Percentiles rank a stretch among this genome's conserved stretches.
Evolutionary conservation across 164 flowering plant species (phyloP).

Genomic region (Vitis cinerea): DNA sequence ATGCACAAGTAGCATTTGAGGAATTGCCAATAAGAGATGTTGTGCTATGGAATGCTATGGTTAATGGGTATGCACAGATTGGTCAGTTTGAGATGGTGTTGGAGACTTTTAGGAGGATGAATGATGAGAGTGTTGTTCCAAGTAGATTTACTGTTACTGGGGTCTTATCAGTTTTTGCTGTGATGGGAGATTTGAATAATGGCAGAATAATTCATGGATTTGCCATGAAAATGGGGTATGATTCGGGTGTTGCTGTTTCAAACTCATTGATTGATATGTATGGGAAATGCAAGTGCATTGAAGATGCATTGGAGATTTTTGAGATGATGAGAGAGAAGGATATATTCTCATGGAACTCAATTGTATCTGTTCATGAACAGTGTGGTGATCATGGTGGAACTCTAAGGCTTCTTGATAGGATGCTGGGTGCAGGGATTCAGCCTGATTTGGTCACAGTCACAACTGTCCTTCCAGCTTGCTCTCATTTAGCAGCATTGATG

Average conservation of each 20-base stretch:
- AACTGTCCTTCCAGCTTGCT: conserved; percentile 56
- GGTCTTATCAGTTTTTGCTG: conserved; percentile 44
- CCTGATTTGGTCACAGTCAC: conserved; percentile 69
- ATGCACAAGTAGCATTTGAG: conserved; percentile 41
- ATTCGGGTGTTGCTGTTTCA: conserved; percentile 37
- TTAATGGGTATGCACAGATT: conserved; percentile 61
- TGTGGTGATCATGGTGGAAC: conserved; percentile 52
- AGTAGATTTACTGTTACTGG: conserved; percentile 57
- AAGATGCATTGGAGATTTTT: conserved; percentile 43
- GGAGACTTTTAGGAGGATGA: conserved; percentile 43
- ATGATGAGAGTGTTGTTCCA: conserved; percentile 37
- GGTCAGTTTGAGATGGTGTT: conserved; percentile 44
- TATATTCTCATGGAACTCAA: conserved; percentile 73
- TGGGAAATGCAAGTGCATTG: conserved; percentile 54
- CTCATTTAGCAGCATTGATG: conserved; percentile 61
- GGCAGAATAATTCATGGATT: conserved; percentile 56
- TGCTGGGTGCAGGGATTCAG: conserved; percentile 37
- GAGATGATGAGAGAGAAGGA: conserved; percentile 50
- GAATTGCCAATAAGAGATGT: conserved; percentile 49
- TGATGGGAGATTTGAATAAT: conserved; percentile 31
- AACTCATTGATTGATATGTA: conserved; percentile 73
- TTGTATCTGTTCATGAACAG: conserved; percentile 52
- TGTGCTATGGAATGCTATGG: conserved; percentile 69
- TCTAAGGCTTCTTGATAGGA: conserved; percentile 44
- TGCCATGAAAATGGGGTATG: conserved; percentile 49